Evolutionary conservation across 2,329 filamentous ascomycete species (phyloP), one percentile per base, ranked within the genome.

Genomic region (Leptographium flavum): DNA sequence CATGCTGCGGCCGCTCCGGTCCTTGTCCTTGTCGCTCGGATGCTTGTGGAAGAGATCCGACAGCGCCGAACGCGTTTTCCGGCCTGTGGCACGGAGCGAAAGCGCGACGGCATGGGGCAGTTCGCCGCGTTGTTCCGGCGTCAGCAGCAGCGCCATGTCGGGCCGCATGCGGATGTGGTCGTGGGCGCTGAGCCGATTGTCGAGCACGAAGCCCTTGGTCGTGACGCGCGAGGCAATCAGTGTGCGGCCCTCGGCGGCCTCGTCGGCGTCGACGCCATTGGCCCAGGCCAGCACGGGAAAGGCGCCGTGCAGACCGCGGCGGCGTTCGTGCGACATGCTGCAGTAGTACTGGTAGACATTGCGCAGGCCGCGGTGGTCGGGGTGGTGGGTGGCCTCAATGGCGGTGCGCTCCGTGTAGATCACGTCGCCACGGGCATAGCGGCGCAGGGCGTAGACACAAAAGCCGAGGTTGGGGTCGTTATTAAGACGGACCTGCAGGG

Each of bases 371-470:
- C 41, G 40, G 3, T 39, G 41, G 37, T 52, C 40, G 19, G 40
- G 25, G 27, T 54, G 50, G 45, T 55, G 44, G 36, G 47, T 48
- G 45, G 56, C 45, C 27, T 52, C 46, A 52, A 54, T 39, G 50
- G 42, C 39, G 44, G 53, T 42, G 40, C 49, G 40, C 38, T 61
- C 59, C 40, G 53, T 45, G 43, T 56, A 58, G 42, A 60, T 49
- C 38, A 51, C 49, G 25, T 59, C 55, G 21, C 51, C 53, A 13
- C 47, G 40, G 4, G 25, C 25, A 27, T 56, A 51, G 44, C 52
- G 40, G 17, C 53, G 52, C n/a, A 53, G 47, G 7, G 59, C 57
- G 42, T 56, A 59, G 41, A 61, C 52, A 39, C 57, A 56, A 39
- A 57, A 56, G 39, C 58, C 58, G 6, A 61, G 43, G 15, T 41